Conservation (phyloP, 2,329 filamentous ascomycete genomes). For the Penicillium janthinellum region DNA sequence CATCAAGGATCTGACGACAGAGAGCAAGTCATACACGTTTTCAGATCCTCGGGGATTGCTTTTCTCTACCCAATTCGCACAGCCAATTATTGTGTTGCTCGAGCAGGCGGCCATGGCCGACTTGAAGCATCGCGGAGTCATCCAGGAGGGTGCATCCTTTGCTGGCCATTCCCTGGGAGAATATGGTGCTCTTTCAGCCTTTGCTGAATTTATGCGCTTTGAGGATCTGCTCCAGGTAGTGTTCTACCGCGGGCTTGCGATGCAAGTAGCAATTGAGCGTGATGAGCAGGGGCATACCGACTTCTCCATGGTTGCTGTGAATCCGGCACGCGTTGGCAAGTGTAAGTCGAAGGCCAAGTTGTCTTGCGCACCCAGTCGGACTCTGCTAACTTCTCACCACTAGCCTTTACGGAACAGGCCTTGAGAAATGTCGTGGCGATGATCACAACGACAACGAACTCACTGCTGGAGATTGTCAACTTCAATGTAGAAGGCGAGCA, state of each 20-base stretch:
- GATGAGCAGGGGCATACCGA: slow-evolving; percentile 13
- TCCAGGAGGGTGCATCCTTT: slow-evolving; percentile 53
- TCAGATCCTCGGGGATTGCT: background rate
- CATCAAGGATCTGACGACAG: too few species aligned
- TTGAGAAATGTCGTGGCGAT: too few species aligned
- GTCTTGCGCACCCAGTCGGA: too few species aligned
- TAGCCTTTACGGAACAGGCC: too few species aligned
- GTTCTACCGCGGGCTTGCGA: slow-evolving; percentile 4
- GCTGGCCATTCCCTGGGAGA: background rate
- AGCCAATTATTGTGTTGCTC: background rate
- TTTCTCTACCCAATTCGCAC: background rate
- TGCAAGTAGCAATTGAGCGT: slow-evolving; percentile 14
- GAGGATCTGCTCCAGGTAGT: background rate
- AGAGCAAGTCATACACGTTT: too few species aligned
- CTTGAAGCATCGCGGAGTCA: background rate
- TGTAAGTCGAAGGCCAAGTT: too few species aligned
- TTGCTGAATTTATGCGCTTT: background rate
- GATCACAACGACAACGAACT: slow-evolving; percentile 48
- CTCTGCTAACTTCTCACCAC: too few species aligned
- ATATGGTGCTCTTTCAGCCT: too few species aligned
- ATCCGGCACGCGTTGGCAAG: too few species aligned
- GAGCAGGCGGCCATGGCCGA: background rate
- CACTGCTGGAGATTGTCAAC: slow-evolving; percentile 95
- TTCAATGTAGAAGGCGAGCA: slow-evolving; percentile 71
- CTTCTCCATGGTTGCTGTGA: background rate